Evolutionary conservation across 2,329 filamentous ascomycete species (phyloP), one percentile per base, ranked within the genome.

Genomic region (Monilinia vaccinii-corymbosi): DNA sequence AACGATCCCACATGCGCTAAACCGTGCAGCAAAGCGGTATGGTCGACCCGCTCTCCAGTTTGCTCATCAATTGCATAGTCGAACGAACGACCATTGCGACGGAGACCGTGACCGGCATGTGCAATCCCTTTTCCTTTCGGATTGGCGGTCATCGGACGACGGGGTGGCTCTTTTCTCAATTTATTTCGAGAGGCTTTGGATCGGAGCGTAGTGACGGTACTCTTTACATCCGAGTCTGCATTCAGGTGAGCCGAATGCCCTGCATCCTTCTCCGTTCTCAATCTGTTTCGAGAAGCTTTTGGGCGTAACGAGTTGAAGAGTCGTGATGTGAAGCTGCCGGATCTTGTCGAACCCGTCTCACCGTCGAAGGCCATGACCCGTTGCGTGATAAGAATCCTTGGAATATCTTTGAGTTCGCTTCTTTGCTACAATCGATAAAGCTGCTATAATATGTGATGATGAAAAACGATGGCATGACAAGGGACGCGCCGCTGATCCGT

Each of bases 21-120:
- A 13, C 66, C 66, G 53, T 72, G 71, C 4, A 72, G 57, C 25
- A 72, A 58, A 28, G 65, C 69, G 1, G 71, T 71, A 55, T 71
- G 62, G 61, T 72, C 70, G 38, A 64, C 56, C 18, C 66, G 65
- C 58, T 72, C 71, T 23, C 71, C 71, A 14, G 67, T 70, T 51
- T 72, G 69, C 28, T 65, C 65, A 56, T 71, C 64, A n/a, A 57
- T 40, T 23, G 50, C 52, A 36, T 45, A 25, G 23, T 47, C 53
- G 21, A 60, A 50, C 8, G 51, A 56, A 28, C 47, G 42, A 16
- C 55, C 31, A 48, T 46, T 55, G n/a, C 34, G 32, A 23, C 45
- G 55, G 16, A 40, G n/a, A 25, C 31, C 18, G 40, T 38, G 49
- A 47, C 49, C 7, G n/a, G n/a, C 34, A 11, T n/a, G 42, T n/a